Percentiles rank a stretch among this genome's conserved stretches.
Conservation (phyloP, 805 yeast species). For the Metschnikowia shivogae region DNA sequence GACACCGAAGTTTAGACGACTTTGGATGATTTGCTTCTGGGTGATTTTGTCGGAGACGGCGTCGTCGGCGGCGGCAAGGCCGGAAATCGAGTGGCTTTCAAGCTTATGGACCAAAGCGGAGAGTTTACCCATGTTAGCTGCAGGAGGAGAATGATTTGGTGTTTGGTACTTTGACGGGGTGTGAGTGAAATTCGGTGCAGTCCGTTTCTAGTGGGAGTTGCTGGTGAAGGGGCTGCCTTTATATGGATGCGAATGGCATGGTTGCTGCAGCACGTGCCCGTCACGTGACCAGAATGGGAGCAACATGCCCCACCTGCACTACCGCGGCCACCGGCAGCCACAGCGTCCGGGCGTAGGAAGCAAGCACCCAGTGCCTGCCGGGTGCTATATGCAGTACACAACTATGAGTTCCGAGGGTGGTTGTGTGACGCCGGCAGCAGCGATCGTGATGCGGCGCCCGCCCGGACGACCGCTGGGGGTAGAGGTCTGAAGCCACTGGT, state of each 20-base stretch:
- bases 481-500: no score
- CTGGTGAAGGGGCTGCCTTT: neutral
- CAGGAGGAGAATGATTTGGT: neutral
- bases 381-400: no score
- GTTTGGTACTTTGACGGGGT: neutral
- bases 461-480: no score
- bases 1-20: constrained; percentile 72
- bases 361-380: no score
- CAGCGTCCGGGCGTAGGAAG: no score
- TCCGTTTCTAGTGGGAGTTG: neutral
- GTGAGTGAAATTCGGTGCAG: neutral
- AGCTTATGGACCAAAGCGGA: constrained; percentile 19
- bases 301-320: no score
- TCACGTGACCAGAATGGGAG: neutral
- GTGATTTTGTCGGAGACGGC: constrained; percentile 38
- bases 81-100: constrained; percentile 22
- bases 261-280: constrained; percentile 3
- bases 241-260: neutral
- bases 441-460: no score
- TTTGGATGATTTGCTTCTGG: constrained; percentile 48
- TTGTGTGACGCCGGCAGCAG: no score
- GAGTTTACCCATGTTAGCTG: constrained; percentile 1
- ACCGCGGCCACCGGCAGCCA: no score
- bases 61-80: constrained; percentile 23
- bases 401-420: no score